Evolutionary conservation across 2,329 filamentous ascomycete species (phyloP).

Genomic region (Didymellaceae sp.): DNA sequence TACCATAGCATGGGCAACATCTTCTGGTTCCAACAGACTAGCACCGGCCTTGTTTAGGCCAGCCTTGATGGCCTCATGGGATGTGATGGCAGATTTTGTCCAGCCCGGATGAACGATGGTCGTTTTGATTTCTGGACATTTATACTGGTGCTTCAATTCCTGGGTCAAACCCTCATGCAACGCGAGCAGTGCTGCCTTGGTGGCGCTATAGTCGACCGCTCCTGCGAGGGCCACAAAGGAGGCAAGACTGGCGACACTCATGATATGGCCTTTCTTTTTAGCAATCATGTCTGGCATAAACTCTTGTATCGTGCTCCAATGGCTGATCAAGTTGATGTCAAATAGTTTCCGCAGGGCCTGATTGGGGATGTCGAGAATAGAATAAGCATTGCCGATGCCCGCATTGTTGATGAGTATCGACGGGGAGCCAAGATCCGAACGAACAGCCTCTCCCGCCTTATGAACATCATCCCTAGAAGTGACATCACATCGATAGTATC

Average conservation of each 20-base stretch:
- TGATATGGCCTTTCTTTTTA: slow-evolving; percentile 46
- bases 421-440: slow-evolving; percentile 40
- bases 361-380: slow-evolving; percentile 39
- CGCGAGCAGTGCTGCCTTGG: slow-evolving; percentile 43
- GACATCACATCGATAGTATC: slow-evolving; percentile 44
- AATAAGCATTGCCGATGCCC: slow-evolving; percentile 44
- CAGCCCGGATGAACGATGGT: slow-evolving; percentile 53
- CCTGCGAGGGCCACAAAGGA: slow-evolving; percentile 42
- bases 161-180: slow-evolving; percentile 47
- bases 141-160: slow-evolving; percentile 52
- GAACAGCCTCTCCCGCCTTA: slow-evolving; percentile 39
- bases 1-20: slow-evolving; percentile 53
- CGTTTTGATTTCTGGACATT: slow-evolving; percentile 53
- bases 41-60: slow-evolving; percentile 41
- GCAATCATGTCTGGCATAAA: slow-evolving; percentile 48
- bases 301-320: slow-evolving; percentile 47
- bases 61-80: slow-evolving; percentile 33
- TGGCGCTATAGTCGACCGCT: slow-evolving; percentile 44
- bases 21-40: slow-evolving; percentile 48
- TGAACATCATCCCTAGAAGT: slow-evolving; percentile 40
- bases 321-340: slow-evolving; percentile 46
- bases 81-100: slow-evolving; percentile 49
- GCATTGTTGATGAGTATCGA: slow-evolving; percentile 49
- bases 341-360: slow-evolving; percentile 37
- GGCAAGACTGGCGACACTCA: slow-evolving; percentile 46